Percentiles rank a stretch among this genome's conserved stretches.
Evolutionary conservation across 2,329 filamentous ascomycete species (phyloP).

Genomic region (Sporothrix schenckii): DNA sequence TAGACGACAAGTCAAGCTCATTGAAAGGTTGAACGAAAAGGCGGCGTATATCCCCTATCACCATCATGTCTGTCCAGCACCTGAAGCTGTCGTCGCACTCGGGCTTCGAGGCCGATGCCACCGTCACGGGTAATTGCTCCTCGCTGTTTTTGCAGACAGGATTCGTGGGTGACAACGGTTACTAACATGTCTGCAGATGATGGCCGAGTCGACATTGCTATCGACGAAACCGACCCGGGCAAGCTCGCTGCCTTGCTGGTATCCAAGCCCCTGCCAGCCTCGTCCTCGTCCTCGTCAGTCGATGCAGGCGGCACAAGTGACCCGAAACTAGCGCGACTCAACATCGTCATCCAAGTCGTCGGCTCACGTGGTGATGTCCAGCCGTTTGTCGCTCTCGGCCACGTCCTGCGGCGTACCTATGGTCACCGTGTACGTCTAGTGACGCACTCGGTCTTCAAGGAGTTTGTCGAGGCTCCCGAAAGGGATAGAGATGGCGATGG

Average conservation of each 20-base stretch:
- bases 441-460: conserved; percentile 69
- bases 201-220: conserved; percentile 77
- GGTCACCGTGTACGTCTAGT: conserved; percentile 74
- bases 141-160: neutral
- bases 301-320: neutral
- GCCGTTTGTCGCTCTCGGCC: conserved; percentile 71
- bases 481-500: conserved; percentile 38
- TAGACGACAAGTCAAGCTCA: neutral
- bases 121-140: conserved; percentile 54
- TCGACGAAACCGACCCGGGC: conserved; percentile 66
- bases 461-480: conserved; percentile 66
- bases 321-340: conserved; percentile 59
- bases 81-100: conserved; percentile 61
- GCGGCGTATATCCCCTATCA: neutral
- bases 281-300: conserved; percentile 36
- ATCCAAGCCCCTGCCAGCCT: conserved; percentile 62
- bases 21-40: neutral
- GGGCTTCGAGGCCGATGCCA: conserved; percentile 65
- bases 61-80: conserved; percentile 47
- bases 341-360: conserved; percentile 75
- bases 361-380: conserved; percentile 76
- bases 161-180: neutral
- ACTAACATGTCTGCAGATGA: conserved; percentile 54
- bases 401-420: conserved; percentile 64
- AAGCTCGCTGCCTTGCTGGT: conserved; percentile 68